phyloP scores from a whole-genome alignment of 2,329 filamentous ascomycete genomes.

The Calonectria montana region DNA sequence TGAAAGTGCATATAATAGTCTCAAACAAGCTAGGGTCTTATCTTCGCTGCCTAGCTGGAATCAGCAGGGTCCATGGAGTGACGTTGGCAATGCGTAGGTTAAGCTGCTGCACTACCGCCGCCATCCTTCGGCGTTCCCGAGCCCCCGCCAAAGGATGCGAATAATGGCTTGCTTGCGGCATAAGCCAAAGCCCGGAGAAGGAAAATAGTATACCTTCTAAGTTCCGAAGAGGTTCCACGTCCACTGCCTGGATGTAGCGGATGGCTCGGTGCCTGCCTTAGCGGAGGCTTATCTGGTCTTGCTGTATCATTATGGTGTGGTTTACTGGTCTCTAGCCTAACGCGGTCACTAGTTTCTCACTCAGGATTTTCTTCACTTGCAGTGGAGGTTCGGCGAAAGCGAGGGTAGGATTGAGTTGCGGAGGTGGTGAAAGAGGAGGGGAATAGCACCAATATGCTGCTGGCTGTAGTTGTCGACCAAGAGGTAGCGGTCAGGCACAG shows the following conservation, averaged over 20 bases:
- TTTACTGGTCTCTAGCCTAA: conserved; percentile 14
- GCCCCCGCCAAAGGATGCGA: conserved; percentile 18
- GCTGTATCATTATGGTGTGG: conserved; percentile 14
- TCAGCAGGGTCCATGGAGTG: conserved; percentile 16
- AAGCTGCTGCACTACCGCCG: conserved; percentile 28
- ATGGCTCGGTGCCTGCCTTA: conserved; percentile 39
- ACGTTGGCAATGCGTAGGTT: conserved; percentile 18
- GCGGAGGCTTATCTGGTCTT: conserved; percentile 33
- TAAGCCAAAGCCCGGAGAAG: conserved; percentile 16
- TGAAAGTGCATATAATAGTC: background rate
- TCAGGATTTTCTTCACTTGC: background rate
- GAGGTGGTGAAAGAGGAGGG: background rate
- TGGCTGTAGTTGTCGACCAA: background rate
- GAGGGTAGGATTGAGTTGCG: conserved; percentile 7
- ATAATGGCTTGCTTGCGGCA: conserved; percentile 8
- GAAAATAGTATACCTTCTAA: conserved; percentile 30
- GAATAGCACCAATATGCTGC: background rate
- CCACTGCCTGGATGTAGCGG: conserved; percentile 31
- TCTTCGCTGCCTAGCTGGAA: conserved; percentile 30
- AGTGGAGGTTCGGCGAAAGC: background rate
- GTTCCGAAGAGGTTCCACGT: conserved; percentile 33
- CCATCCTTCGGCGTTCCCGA: conserved; percentile 37
- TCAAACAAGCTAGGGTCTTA: conserved; percentile 26
- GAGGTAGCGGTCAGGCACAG: conserved; percentile 11
- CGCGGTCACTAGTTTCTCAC: conserved; percentile 13